These are phyloP conservation scores for Sordariomycetes sp. DNA, from an alignment of 2,329 filamentous ascomycete genomes.

Conservation along the genomic window DNA sequence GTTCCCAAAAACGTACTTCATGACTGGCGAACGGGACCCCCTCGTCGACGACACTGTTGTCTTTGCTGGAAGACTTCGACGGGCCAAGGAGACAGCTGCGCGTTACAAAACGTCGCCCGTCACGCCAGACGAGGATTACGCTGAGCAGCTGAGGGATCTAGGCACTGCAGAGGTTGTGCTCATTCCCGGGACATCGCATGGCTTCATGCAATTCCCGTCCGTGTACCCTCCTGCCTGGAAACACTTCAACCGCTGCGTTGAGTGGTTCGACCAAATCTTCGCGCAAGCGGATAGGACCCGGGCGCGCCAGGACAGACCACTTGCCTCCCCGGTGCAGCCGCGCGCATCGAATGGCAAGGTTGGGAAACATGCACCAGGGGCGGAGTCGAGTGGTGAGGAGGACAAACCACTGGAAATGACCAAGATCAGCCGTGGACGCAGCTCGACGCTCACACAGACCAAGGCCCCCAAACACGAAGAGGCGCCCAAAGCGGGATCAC, in stretches of 20 bases:
- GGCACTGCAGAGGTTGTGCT: slow-evolving; percentile 62
- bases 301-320: slow-evolving; percentile 7
- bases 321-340: slow-evolving; percentile 1
- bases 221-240: slow-evolving; percentile 88
- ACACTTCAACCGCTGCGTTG: slow-evolving; percentile 67
- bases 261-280: slow-evolving; percentile 79
- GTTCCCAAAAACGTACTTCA: slow-evolving; percentile 92
- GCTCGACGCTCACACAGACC: slow-evolving; percentile 11
- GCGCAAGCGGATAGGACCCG: slow-evolving; percentile 30
- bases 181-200: slow-evolving; percentile 84
- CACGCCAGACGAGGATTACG: slow-evolving; percentile 6
- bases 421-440: slow-evolving; percentile 26
- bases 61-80: slow-evolving; percentile 79
- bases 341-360: slow-evolving; percentile 18
- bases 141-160: slow-evolving; percentile 28
- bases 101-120: slow-evolving; percentile 8
- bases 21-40: slow-evolving; percentile 91
- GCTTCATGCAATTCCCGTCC: slow-evolving; percentile 84
- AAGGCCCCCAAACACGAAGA: slow-evolving; percentile 1
- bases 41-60: slow-evolving; percentile 96
- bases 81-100: slow-evolving; percentile 55
- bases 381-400: slow-evolving; percentile 67
- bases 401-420: slow-evolving; percentile 75
- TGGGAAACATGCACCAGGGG: slow-evolving; percentile 11
- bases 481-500: slow-evolving; percentile 5